A percentile compares a stretch with the other conserved stretches of the same genome.
Conservation (phyloP, 2,329 filamentous ascomycete genomes). For the Diaporthe batatas region DNA sequence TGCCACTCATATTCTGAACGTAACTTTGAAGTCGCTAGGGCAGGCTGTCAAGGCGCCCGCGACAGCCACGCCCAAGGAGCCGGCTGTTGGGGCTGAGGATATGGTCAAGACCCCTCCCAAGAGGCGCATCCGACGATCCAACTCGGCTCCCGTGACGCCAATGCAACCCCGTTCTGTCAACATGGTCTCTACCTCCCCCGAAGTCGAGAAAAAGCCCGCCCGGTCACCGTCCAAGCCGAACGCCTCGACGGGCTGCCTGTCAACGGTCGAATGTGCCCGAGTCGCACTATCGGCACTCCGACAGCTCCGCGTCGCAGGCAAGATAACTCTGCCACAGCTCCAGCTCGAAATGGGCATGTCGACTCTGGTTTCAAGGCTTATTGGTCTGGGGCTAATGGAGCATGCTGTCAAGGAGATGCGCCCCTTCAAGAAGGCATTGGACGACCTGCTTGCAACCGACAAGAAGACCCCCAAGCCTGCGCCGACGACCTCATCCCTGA, state of each 20-base stretch:
- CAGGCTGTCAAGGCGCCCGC: slow-evolving; percentile 70
- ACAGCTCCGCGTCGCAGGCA: slow-evolving; percentile 66
- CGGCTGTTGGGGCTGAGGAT: slow-evolving; percentile 54
- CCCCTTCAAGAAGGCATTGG: slow-evolving; percentile 74
- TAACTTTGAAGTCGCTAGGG: slow-evolving; percentile 75
- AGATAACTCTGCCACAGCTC: slow-evolving; percentile 69
- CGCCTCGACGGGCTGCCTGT: slow-evolving; percentile 61
- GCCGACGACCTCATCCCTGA: slow-evolving; percentile 51
- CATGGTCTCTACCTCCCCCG: slow-evolving; percentile 68
- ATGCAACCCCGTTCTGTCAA: slow-evolving; percentile 73
- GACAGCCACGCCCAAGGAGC: slow-evolving; percentile 48
- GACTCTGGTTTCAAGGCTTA: slow-evolving; percentile 74
- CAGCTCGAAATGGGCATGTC: slow-evolving; percentile 82
- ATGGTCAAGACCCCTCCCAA: slow-evolving; percentile 53
- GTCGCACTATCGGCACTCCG: slow-evolving; percentile 76
- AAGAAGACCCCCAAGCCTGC: slow-evolving; percentile 52
- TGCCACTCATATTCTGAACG: slow-evolving; percentile 81
- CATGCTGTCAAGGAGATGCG: slow-evolving; percentile 77
- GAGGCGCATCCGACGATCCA: slow-evolving; percentile 66
- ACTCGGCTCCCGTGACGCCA: slow-evolving; percentile 70
- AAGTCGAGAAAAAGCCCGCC: slow-evolving; percentile 52
- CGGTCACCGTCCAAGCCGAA: slow-evolving; percentile 45
- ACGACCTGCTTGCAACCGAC: slow-evolving; percentile 50
- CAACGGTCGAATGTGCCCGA: slow-evolving; percentile 77
- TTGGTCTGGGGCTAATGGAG: slow-evolving; percentile 74